These are phyloP conservation scores for Ogataea allantospora DNA, from an alignment of 805 yeast species.

Conservation along the genomic window DNA sequence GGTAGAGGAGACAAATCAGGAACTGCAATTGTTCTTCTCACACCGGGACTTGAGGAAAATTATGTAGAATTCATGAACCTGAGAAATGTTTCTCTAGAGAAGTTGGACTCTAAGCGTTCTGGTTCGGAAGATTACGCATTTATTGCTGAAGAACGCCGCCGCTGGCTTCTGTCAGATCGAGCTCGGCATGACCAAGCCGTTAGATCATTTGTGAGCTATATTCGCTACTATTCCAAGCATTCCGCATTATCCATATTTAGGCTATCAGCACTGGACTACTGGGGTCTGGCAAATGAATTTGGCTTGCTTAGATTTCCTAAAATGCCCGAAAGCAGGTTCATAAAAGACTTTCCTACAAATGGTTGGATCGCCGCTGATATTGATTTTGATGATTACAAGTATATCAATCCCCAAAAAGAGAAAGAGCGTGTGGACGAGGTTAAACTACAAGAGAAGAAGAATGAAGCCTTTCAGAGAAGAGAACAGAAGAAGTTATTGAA, in stretches of 20 bases:
- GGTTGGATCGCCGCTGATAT: constrained; percentile 70
- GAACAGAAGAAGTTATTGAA: constrained; percentile 43
- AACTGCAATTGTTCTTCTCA: constrained; percentile 70
- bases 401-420: constrained; percentile 66
- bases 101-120: constrained; percentile 30
- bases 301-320: constrained; percentile 83
- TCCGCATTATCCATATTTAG: constrained; percentile 86
- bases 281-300: constrained; percentile 69
- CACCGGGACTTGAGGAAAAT: constrained; percentile 75
- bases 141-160: constrained; percentile 33
- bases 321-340: constrained; percentile 82
- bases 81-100: constrained; percentile 54
- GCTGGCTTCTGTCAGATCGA: constrained; percentile 71
- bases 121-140: constrained; percentile 11
- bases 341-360: constrained; percentile 56
- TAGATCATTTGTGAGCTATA: constrained; percentile 76
- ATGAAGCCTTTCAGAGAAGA: constrained; percentile 38
- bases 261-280: constrained; percentile 63
- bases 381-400: constrained; percentile 66
- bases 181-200: constrained; percentile 80
- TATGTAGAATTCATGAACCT: constrained; percentile 79
- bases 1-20: constrained; percentile 90
- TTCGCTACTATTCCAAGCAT: constrained; percentile 84
- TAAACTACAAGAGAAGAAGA: constrained; percentile 42
- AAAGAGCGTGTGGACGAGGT: constrained; percentile 55